Evolutionary conservation across 345 rosid species (phyloP).

Genomic region (Euphorbia tirucalli): DNA sequence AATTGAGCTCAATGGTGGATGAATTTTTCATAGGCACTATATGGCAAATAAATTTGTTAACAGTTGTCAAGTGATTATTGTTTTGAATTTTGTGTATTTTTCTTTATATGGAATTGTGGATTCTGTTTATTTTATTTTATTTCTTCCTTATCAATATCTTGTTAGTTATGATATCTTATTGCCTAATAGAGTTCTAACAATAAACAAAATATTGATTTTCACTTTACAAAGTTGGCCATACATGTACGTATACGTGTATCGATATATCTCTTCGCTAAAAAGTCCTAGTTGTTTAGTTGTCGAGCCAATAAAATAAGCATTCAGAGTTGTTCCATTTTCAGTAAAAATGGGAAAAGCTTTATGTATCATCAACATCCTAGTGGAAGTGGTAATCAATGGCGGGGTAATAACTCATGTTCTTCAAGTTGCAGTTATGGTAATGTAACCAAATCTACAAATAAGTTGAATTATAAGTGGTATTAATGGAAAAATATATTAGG

Average conservation of each 20-base stretch:
- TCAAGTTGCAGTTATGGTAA: too few relatives aligned
- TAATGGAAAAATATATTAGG: too few relatives aligned
- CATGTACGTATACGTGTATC: conserved; percentile 53
- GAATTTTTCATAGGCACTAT: conserved; percentile 72
- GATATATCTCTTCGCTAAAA: conserved; percentile 55
- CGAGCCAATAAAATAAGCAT: conserved; percentile 83
- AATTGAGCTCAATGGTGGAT: conserved; percentile 66
- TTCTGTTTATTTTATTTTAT: not conserved
- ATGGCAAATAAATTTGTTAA: conserved; percentile 40
- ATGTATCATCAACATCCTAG: too few relatives aligned
- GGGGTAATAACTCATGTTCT: too few relatives aligned
- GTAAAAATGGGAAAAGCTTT: too few relatives aligned
- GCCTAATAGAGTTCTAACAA: not conserved
- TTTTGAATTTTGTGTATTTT: not conserved
- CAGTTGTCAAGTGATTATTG: not conserved
- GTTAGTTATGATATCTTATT: not conserved
- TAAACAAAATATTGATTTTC: not conserved
- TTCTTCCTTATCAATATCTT: not conserved
- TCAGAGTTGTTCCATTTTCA: conserved; percentile 40
- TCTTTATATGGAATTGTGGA: not conserved
- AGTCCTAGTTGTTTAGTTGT: conserved; percentile 67
- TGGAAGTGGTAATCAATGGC: too few relatives aligned
- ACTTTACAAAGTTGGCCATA: not conserved
- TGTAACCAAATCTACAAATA: too few relatives aligned
- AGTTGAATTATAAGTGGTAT: too few relatives aligned